Evolutionary conservation across 345 rosid species (phyloP).

Genomic region (Brassica rapa): DNA sequence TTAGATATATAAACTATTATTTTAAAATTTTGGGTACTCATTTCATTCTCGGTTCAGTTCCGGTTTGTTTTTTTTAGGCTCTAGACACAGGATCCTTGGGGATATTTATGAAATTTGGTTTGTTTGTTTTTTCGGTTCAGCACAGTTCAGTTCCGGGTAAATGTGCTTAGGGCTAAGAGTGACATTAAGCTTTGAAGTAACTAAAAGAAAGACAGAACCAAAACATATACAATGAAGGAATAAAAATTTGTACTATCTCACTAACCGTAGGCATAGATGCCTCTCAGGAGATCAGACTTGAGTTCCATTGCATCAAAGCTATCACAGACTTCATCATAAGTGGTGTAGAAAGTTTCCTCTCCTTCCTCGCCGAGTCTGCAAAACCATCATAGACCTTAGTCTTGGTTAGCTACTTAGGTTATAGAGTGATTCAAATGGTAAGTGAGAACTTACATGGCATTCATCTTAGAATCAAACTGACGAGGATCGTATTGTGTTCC

Average conservation of each 20-base stretch:
- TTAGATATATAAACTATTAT: too few species aligned
- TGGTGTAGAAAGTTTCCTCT: constrained; percentile 65
- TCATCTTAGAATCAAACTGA: constrained; percentile 75
- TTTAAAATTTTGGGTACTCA: too few species aligned
- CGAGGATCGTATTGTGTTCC: constrained; percentile 76
- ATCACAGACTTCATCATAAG: constrained; percentile 78
- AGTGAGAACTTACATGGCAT: constrained; percentile 58
- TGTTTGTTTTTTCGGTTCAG: too few species aligned
- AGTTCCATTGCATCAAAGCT: constrained; percentile 86
- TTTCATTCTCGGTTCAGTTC: too few species aligned
- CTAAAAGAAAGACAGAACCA: background rate
- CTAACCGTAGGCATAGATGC: constrained; percentile 92
- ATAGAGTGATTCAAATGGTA: background rate
- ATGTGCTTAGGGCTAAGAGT: background rate
- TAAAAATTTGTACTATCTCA: background rate
- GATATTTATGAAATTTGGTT: too few species aligned
- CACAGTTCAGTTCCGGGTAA: too few species aligned
- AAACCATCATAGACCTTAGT: background rate
- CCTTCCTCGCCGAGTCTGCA: constrained; percentile 58
- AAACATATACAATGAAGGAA: background rate
- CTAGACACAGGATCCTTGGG: too few species aligned
- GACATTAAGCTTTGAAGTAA: background rate
- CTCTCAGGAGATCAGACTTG: constrained; percentile 81
- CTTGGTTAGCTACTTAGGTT: background rate
- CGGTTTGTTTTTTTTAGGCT: too few species aligned